Evolutionary conservation across 371 early-diverging fungal genomes (phyloP), one percentile per base, ranked within the genome.

Genomic region (Mortierella sp.): DNA sequence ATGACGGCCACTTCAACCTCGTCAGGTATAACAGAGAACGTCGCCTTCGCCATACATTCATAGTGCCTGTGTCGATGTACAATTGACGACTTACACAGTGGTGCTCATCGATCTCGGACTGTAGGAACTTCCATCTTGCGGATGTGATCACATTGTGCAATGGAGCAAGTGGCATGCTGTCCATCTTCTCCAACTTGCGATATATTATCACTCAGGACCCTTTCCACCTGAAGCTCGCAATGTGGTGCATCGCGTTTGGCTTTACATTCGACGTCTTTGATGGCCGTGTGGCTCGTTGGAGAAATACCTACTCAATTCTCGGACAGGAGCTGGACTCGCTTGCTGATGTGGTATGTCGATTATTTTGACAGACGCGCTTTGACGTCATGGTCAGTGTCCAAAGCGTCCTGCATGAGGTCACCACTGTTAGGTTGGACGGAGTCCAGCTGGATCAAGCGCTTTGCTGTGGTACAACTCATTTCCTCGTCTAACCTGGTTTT

Each of bases 281-380:
- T 63, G 95, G 95, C 27, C 85, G 93, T 56, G 92, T 95, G n/a
- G 95, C 95, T 13, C 90, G 96, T 46, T 95, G 94, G 94, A 82
- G 90, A 63, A 86, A 90, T 31, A 87, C 90, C 30, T 82, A 89
- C 31, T 92, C 93, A 3, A 72, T 89, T 43, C 80, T 95, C 14
- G 96, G 94, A 6, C 92, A 92, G 70, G 94, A 92, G 61, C 70
- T 94, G 28, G 94, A 94, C 65, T 90, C 90, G 51, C 83, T 96
- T 62, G 94, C 96, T 21, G 96, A 96, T 82, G 82, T 94, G 79
- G 92, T 95, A 86, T 63, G 78, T 72, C 46, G 46, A 21, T 45
- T 13, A 6, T 10, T 45, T 21, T 45, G 26, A 27, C 3, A 28
- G 51, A 26, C 21, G n/a, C 14, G 28, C 51, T 46, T 52, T 57